Conservation (phyloP, 2,329 filamentous ascomycete species). For the Elsinoe ampelina region DNA sequence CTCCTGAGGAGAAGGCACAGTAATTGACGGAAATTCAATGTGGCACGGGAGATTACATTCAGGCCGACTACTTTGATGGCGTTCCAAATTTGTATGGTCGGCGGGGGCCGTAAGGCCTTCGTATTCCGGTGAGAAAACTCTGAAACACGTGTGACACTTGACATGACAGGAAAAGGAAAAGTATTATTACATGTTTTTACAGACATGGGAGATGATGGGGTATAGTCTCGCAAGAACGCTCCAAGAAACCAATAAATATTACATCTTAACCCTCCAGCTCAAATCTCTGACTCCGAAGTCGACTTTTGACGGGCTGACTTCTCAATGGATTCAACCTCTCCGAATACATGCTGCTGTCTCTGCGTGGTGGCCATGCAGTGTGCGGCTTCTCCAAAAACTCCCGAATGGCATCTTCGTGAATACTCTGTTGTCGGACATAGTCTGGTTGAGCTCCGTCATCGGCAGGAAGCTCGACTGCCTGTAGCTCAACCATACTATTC, state of each 20-base stretch:
- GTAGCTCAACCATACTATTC: background rate
- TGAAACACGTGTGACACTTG: background rate
- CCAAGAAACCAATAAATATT: background rate
- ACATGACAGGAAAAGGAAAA: background rate
- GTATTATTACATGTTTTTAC: background rate
- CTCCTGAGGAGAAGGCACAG: background rate
- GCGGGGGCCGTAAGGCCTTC: background rate
- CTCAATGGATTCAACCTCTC: constrained; percentile 1
- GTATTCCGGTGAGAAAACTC: background rate
- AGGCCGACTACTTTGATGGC: background rate
- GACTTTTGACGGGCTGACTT: background rate
- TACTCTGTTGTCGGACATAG: constrained; percentile 6
- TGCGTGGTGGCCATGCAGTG: background rate
- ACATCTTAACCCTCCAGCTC: background rate
- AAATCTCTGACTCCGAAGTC: background rate
- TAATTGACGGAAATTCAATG: background rate
- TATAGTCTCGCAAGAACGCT: constrained; percentile 6
- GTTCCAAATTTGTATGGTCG: background rate
- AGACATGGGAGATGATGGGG: constrained; percentile 1
- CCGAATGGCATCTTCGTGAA: constrained; percentile 9
- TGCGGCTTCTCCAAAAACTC: constrained; percentile 7
- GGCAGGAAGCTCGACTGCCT: constrained; percentile 1
- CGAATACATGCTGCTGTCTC: constrained; percentile 6
- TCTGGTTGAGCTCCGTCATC: constrained; percentile 1
- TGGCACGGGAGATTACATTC: background rate